A percentile compares a stretch with the other conserved stretches of the same genome.
Evolutionary conservation across 805 yeast species (phyloP).

Genomic region (Yarrowia deformans): DNA sequence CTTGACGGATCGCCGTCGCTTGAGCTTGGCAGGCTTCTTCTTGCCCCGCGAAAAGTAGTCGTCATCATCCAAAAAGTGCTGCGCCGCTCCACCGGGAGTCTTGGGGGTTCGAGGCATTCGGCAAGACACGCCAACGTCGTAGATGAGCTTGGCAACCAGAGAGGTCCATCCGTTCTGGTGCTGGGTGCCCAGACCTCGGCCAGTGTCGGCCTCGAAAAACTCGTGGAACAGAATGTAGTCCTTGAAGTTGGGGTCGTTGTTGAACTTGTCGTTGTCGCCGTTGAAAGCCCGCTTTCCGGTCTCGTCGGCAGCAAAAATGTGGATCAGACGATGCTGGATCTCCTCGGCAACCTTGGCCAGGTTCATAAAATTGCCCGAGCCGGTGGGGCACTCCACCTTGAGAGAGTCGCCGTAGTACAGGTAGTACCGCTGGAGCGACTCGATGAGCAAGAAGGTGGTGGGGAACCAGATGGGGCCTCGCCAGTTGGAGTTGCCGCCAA

Average conservation of each 20-base stretch:
- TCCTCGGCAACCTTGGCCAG: conserved; percentile 91
- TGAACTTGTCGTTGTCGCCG: conserved; percentile 58
- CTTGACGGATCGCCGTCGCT: conserved; percentile 43
- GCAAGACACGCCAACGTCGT: conserved; percentile 78
- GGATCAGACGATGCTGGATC: conserved; percentile 83
- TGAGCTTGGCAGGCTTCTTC: conserved; percentile 41
- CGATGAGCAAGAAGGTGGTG: conserved; percentile 82
- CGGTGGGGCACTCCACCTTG: conserved; percentile 87
- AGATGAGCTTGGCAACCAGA: conserved; percentile 87
- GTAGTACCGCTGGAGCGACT: conserved; percentile 84
- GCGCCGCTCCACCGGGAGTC: conserved; percentile 50
- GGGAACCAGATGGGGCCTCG: conserved; percentile 99
- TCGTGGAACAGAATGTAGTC: conserved; percentile 83
- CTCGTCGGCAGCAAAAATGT: conserved; percentile 72
- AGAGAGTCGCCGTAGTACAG: conserved; percentile 86
- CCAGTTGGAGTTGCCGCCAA: conserved; percentile 98
- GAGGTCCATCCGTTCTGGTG: conserved; percentile 99
- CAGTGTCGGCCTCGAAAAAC: conserved; percentile 93
- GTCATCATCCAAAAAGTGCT: conserved; percentile 51
- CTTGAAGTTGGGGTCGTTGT: conserved; percentile 72
- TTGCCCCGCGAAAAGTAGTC: conserved; percentile 44
- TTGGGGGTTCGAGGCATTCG: conserved; percentile 50
- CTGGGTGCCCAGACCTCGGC: conserved; percentile 90
- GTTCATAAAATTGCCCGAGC: conserved; percentile 76
- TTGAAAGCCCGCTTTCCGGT: conserved; percentile 77